Evolutionary conservation across 2,329 filamentous ascomycete species (phyloP).

Genomic region (Helicocarpus griseus): DNA sequence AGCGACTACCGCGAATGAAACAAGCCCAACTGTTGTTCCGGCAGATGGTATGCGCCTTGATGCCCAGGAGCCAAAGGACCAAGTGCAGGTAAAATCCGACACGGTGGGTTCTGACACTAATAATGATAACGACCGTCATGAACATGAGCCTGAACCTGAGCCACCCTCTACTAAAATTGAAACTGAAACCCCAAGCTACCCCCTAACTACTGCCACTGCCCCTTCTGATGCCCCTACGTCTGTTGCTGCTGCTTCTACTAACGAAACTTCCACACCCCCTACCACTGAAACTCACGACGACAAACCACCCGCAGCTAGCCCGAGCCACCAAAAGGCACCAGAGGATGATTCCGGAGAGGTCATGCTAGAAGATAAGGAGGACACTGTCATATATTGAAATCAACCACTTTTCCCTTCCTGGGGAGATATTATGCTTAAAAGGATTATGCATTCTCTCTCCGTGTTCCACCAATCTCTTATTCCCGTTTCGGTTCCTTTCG

Average conservation of each 20-base stretch:
- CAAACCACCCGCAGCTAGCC: conserved; percentile 17
- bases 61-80: conserved; percentile 8
- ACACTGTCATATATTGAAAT: conserved; percentile 73
- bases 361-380: conserved; percentile 75
- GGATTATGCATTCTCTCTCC: too few relatives aligned
- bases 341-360: conserved; percentile 68
- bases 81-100: conserved; percentile 5
- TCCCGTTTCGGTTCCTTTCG: too few relatives aligned
- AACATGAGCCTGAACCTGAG: conserved; percentile 1
- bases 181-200: conserved; percentile 7
- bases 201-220: conserved; percentile 12
- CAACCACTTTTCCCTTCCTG: not conserved
- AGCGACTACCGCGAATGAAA: conserved; percentile 11
- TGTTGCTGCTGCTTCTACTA: conserved; percentile 22
- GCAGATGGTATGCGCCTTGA: not conserved
- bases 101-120: conserved; percentile 8
- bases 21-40: not conserved
- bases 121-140: not conserved
- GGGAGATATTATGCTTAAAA: too few relatives aligned
- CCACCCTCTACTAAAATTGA: not conserved
- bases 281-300: conserved; percentile 12
- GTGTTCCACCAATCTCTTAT: too few relatives aligned
- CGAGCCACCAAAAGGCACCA: conserved; percentile 31
- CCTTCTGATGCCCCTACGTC: conserved; percentile 15
- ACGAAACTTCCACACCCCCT: conserved; percentile 26